These are phyloP conservation scores for Penicillium sp. DNA, from an alignment of 2,329 filamentous ascomycete genomes.

Conservation along the genomic window DNA sequence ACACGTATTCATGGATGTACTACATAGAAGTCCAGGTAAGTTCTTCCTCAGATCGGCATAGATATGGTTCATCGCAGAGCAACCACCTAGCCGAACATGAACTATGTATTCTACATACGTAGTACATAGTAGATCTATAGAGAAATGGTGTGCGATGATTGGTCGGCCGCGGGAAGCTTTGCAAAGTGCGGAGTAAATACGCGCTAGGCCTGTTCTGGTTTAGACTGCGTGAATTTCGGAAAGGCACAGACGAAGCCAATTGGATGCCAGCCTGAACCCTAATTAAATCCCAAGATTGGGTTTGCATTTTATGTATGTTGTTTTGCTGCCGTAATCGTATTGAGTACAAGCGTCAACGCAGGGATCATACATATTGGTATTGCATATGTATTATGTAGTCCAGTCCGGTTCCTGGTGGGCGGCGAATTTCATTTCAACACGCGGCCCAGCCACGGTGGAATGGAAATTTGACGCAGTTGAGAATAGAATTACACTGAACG, in stretches of 20 bases:
- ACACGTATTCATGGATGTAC: too few species aligned
- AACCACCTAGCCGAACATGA: neutral
- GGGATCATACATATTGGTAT: neutral
- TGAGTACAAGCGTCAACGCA: neutral
- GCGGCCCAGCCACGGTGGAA: neutral
- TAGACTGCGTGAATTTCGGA: neutral
- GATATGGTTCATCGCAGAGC: neutral
- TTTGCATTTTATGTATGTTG: neutral
- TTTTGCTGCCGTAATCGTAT: neutral
- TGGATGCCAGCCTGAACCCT: neutral
- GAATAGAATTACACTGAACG: neutral
- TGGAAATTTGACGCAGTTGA: neutral
- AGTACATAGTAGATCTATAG: neutral
- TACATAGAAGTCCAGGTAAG: neutral
- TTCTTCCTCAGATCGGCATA: neutral
- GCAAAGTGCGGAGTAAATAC: neutral
- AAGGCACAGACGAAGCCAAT: too few species aligned
- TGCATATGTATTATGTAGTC: neutral
- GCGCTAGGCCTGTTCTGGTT: neutral
- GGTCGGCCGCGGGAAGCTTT: neutral
- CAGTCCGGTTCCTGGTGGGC: neutral
- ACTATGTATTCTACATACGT: too few species aligned
- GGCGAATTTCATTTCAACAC: neutral
- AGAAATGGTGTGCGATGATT: neutral
- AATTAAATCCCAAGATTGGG: too few species aligned